Conservation (phyloP, 2,329 filamentous ascomycete genomes). For the Phaeophleospora eucalypticola region DNA sequence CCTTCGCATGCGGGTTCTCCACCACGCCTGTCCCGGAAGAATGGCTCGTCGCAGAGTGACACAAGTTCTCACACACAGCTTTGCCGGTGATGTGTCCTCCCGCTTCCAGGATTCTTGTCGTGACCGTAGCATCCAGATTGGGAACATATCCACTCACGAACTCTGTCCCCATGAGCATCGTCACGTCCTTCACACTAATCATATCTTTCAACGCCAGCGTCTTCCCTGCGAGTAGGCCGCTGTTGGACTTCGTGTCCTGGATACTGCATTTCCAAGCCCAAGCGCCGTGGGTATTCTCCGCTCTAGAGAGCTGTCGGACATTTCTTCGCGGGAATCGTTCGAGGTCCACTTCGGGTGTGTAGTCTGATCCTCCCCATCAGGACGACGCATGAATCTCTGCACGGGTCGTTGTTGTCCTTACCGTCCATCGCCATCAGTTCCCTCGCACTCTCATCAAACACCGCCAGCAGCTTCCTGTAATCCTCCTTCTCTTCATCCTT, state of each 20-base stretch:
- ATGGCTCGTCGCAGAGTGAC: conserved; percentile 21
- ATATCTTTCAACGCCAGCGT: conserved; percentile 48
- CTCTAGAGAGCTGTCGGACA: conserved; percentile 32
- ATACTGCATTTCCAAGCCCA: conserved; percentile 44
- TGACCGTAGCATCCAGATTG: conserved; percentile 45
- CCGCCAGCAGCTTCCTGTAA: conserved; percentile 36
- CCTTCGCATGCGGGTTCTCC: conserved; percentile 43
- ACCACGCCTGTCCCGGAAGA: conserved; percentile 31
- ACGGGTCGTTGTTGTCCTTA: conserved; percentile 3
- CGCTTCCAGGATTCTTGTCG: conserved; percentile 41
- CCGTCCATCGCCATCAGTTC: conserved; percentile 36
- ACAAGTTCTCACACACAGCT: conserved; percentile 48
- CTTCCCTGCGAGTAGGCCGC: conserved; percentile 37
- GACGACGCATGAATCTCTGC: too few relatives aligned
- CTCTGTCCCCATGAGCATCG: conserved; percentile 43
- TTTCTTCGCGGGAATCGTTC: conserved; percentile 35
- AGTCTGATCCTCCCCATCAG: conserved; percentile 23
- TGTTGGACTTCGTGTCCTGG: conserved; percentile 27
- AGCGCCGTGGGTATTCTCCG: conserved; percentile 38
- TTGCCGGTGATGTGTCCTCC: conserved; percentile 45
- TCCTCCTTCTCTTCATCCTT: conserved; percentile 37
- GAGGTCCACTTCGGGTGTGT: conserved; percentile 31
- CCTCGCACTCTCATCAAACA: conserved; percentile 38
- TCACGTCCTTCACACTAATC: conserved; percentile 43
- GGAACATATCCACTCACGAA: conserved; percentile 37